Base-by-base conservation (phyloP, 257 asterid species). In the Nicotiana paniculata region DNA sequence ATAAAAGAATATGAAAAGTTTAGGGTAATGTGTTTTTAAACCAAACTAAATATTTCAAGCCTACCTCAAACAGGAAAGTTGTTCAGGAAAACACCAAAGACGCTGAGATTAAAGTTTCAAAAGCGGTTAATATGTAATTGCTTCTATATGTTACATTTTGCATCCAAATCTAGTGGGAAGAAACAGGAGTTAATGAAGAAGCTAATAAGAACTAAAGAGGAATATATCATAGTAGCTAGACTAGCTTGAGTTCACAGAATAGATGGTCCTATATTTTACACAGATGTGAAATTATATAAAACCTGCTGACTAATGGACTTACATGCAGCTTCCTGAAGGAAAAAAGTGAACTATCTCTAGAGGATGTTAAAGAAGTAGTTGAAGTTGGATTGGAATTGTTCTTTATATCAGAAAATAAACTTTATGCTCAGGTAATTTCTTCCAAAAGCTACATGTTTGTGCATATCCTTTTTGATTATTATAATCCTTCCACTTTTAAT, bases 291-390 rank as follows among this genome's bases (percentile, higher is more conserved):
- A 32, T 70, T 43, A 46, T 46, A 46, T 72, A n/a, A 51, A 70
- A 43, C 61, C 26, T 48, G 16, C 8, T 74, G 28, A 74, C 43
- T 74, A 30, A 74, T 26, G 62, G 62, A 26, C 43, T 28, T 35
- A 6, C 81, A 81, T 84, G 83, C 97, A 96, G 99, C 80, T 96
- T 90, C 83, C 83, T 94, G 78, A 92, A 88, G 91, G 99, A 98
- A 28, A 94, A 92, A 86, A 96, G 99, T 75, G 98, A 96, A 68
- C 77, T 94, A 84, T 74, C 87, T 69, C 74, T 91, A 78, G 98
- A 92, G 88, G 98, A 94, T 88, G 98, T 96, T 76, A 79, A 91
- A 63, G 85, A 91, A 37, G 79, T 93, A 30, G 89, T 91, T 16
- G 89, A 91, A 86, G 79, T 88, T 86, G 99, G 98, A 83, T 81